Base-by-base conservation (phyloP, 768 basidiomycete genomes). In the Suillus alpinus region DNA sequence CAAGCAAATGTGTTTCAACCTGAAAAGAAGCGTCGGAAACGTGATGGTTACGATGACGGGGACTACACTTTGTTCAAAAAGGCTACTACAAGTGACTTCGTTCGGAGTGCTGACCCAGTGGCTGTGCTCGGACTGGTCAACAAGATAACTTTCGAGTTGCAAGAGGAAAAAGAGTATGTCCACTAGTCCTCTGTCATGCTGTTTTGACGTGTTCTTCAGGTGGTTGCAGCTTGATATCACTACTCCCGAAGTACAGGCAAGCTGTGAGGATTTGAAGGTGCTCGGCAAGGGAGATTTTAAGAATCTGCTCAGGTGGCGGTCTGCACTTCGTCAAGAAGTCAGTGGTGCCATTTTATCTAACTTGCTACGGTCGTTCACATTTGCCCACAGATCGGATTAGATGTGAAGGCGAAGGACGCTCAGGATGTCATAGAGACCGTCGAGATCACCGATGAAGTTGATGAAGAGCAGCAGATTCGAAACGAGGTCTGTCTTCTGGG, bases 241-340 rank as follows among this genome's bases (percentile, higher is more conserved):
- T 23, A 89, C 90, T 2, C 71, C 79, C 0, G 96, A 98, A 57
- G 78, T 98, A 63, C 84, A 86, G 71, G 79, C 81, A n/a, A 94
- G 92, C 71, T 90, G 88, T 65, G 85, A 88, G 23, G 97, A 99
- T 80, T 80, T 99, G 65, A 98, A 96, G 73, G 97, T 99, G 4
- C 78, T 99, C 37, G 97, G 97, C 37, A 99, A 98, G 77, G 91
- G 95, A 32, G 97, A 99, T 70, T 99, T 99, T 80, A 98, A 98
- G 73, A 69, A 83, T 9, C 77, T 99, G 58, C 79, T 98, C 60
- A 98, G 89, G 77, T 99, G 96, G 96, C 84, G 97, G 55, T 75
- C 86, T 46, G 84, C 86, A 6, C 78, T 98, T 36, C 88, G 97
- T 32, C 88, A 98, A 75, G 94, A 98, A 82, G 93, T 92, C 55